Conservation (phyloP, 2,329 filamentous ascomycete species). For the Cyclaneusma minus region DNA sequence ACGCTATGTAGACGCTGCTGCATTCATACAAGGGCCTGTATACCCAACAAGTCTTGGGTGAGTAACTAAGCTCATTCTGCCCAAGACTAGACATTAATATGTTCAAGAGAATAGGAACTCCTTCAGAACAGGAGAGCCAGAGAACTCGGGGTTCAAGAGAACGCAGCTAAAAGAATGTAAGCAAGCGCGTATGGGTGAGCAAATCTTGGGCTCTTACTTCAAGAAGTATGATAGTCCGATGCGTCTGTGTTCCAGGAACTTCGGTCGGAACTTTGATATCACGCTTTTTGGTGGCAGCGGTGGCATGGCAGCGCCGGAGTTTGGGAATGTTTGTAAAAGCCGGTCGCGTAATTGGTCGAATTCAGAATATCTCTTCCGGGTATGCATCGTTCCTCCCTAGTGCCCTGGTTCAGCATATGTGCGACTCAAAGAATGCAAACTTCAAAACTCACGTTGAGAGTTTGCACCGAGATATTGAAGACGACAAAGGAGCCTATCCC, state of each 20-base stretch:
- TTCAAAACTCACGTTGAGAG: constrained; percentile 50
- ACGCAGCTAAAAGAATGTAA: constrained; percentile 49
- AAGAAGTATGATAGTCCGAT: constrained; percentile 81
- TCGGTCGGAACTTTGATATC: constrained; percentile 69
- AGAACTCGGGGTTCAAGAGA: constrained; percentile 83
- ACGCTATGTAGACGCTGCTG: no score
- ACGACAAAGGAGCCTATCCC: constrained; percentile 74
- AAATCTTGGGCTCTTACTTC: constrained; percentile 44
- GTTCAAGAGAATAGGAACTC: constrained; percentile 64
- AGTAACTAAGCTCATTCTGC: no score
- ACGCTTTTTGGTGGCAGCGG: constrained; percentile 80
- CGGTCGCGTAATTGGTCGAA: constrained; percentile 70
- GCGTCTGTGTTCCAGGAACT: constrained; percentile 73
- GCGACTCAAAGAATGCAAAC: constrained; percentile 1
- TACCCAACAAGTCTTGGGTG: no score
- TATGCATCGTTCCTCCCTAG: constrained; percentile 45
- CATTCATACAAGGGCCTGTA: no score
- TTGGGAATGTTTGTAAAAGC: constrained; percentile 67
- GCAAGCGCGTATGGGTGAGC: constrained; percentile 2
- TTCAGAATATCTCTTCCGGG: constrained; percentile 73
- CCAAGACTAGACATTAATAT: no score
- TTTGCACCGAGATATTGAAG: constrained; percentile 83
- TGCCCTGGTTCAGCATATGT: constrained; percentile 5
- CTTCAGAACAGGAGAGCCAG: constrained; percentile 77
- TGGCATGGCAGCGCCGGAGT: constrained; percentile 76